Conservation (phyloP, 768 basidiomycete species). For the Strobilomyces confusus region DNA sequence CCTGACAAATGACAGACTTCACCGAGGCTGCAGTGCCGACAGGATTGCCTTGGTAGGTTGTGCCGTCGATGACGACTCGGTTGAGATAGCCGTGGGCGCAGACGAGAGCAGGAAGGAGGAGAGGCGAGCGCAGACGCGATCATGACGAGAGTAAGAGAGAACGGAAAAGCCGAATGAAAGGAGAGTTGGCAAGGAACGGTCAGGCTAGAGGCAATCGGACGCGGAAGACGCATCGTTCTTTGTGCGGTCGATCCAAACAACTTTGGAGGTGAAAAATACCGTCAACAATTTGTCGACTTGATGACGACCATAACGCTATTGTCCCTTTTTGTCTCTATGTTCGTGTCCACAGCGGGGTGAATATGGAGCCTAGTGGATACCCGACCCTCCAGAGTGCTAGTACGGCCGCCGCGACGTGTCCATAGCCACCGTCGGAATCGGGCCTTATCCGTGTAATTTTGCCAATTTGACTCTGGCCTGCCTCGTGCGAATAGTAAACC, state of each 20-base stretch:
- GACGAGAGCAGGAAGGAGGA: conserved; percentile 24
- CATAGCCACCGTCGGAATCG: too few relatives aligned
- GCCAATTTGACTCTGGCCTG: too few relatives aligned
- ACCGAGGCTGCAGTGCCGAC: conserved; percentile 25
- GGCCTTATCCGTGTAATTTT: too few relatives aligned
- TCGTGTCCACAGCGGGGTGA: background rate
- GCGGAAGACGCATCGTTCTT: background rate
- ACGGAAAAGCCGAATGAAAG: background rate
- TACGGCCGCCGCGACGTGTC: too few relatives aligned
- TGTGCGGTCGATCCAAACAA: background rate
- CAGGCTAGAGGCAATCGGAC: background rate
- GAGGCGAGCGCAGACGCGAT: conserved; percentile 9
- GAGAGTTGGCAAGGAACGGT: background rate
- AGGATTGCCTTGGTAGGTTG: conserved; percentile 26
- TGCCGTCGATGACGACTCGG: conserved; percentile 28
- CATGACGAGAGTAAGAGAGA: conserved; percentile 21
- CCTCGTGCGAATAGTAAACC: too few relatives aligned
- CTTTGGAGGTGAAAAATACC: background rate
- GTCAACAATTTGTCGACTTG: conserved; percentile 1
- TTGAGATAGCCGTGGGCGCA: conserved; percentile 28
- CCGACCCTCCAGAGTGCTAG: too few relatives aligned
- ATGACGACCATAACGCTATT: background rate
- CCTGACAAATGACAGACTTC: conserved; percentile 39
- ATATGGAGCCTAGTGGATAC: background rate
- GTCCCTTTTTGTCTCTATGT: background rate